Evolutionary conservation across 768 basidiomycete species (phyloP).

Genomic region (Boletus reticuloceps): DNA sequence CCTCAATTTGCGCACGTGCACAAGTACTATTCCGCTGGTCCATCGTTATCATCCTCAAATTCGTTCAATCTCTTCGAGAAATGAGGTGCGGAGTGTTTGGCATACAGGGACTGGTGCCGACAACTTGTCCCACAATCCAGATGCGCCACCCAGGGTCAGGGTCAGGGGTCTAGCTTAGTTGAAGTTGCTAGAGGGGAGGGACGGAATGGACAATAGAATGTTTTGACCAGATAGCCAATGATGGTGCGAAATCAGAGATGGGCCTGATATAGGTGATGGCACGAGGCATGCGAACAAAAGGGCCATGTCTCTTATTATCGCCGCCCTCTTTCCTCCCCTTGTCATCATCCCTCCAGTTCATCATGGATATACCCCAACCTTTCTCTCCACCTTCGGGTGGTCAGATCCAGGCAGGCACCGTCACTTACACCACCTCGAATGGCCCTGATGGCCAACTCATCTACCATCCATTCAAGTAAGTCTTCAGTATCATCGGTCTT

Average conservation of each 20-base stretch:
- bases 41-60: no score
- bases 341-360: conserved; percentile 8
- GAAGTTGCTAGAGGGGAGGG: neutral
- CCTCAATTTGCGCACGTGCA: no score
- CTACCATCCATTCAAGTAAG: conserved; percentile 77
- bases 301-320: neutral
- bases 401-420: conserved; percentile 62
- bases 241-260: conserved; percentile 27
- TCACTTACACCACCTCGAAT: conserved; percentile 69
- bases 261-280: conserved; percentile 30
- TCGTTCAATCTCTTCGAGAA: conserved; percentile 32
- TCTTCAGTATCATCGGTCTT: conserved; percentile 5
- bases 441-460: conserved; percentile 57
- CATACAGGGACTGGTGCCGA: neutral
- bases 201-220: neutral
- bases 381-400: conserved; percentile 30
- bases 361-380: conserved; percentile 29
- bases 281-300: conserved; percentile 32
- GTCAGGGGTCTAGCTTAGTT: neutral
- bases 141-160: neutral
- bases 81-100: conserved; percentile 46
- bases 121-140: neutral
- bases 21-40: no score
- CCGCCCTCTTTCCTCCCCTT: conserved; percentile 12
- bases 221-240: neutral